Percentiles rank a stretch among this genome's conserved stretches.
Conservation (phyloP, 2,329 filamentous ascomycete species). For the Phialophora macrospora region DNA sequence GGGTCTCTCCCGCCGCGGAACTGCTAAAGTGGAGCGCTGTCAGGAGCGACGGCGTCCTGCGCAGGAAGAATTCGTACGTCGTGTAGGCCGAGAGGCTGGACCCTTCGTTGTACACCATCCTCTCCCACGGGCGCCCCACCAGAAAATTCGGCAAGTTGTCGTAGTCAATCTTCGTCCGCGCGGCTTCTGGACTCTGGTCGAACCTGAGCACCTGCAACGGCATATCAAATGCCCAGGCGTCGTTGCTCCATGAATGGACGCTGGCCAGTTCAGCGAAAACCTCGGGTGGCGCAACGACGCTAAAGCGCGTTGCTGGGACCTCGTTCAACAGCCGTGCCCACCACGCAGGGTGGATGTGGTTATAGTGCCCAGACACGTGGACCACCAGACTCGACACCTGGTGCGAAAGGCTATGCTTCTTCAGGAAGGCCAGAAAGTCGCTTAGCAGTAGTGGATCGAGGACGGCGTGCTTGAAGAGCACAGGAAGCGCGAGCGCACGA, state of each 20-base stretch:
- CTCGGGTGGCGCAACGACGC: constrained; percentile 65
- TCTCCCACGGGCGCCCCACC: constrained; percentile 66
- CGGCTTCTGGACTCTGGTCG: constrained; percentile 37
- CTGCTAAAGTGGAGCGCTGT: constrained; percentile 38
- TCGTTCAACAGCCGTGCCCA: constrained; percentile 63
- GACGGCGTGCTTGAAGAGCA: constrained; percentile 63
- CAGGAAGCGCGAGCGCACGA: constrained; percentile 57
- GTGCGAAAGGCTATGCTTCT: constrained; percentile 41
- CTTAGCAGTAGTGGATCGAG: constrained; percentile 46
- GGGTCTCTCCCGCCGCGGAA: constrained; percentile 32
- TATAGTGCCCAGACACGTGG: constrained; percentile 50
- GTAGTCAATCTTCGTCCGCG: constrained; percentile 30
- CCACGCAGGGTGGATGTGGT: constrained; percentile 50
- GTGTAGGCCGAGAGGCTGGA: constrained; percentile 73
- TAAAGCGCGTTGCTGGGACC: constrained; percentile 57
- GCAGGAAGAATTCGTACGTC: constrained; percentile 72
- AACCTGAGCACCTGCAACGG: constrained; percentile 65
- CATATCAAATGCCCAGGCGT: constrained; percentile 68
- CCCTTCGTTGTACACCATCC: constrained; percentile 73
- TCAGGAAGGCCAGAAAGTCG: constrained; percentile 49
- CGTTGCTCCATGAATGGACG: constrained; percentile 60
- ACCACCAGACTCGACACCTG: constrained; percentile 56
- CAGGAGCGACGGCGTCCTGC: constrained; percentile 62
- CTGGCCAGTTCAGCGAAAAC: constrained; percentile 66
- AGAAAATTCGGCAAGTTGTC: constrained; percentile 52